Evolutionary conservation across 192 early-diverging fungal species (phyloP).

Genomic region (Cladochytrium replicatum): DNA sequence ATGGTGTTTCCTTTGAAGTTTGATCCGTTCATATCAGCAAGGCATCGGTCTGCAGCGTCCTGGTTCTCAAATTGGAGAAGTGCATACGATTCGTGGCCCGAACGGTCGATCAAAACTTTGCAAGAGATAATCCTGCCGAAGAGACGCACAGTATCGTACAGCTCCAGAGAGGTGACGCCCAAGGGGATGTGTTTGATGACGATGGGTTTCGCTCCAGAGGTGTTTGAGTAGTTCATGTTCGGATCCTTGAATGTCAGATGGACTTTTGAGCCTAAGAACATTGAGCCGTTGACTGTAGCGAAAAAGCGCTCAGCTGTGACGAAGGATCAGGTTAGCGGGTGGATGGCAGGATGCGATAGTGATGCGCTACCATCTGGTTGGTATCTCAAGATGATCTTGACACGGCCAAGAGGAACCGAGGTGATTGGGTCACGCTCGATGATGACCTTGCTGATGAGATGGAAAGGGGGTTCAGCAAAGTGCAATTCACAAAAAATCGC

Average conservation of each 20-base stretch:
- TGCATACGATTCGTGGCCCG: slow-evolving; percentile 32
- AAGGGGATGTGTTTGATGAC: slow-evolving; percentile 38
- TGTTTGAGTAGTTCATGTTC: slow-evolving; percentile 42
- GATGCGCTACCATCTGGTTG: slow-evolving; percentile 23
- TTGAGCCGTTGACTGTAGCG: slow-evolving; percentile 38
- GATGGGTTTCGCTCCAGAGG: slow-evolving; percentile 37
- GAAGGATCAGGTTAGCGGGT: too few species aligned
- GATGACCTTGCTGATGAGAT: slow-evolving; percentile 34
- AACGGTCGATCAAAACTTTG: slow-evolving; percentile 42
- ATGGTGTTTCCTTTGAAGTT: slow-evolving; percentile 19
- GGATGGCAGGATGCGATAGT: background rate
- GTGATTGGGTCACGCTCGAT: slow-evolving; percentile 29
- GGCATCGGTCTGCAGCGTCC: slow-evolving; percentile 29
- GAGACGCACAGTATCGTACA: slow-evolving; percentile 29
- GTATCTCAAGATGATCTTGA: slow-evolving; percentile 34
- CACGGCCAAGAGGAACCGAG: slow-evolving; percentile 18
- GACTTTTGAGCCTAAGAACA: slow-evolving; percentile 40
- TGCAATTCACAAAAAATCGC: too few species aligned
- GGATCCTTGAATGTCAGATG: slow-evolving; percentile 38
- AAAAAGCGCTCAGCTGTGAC: slow-evolving; percentile 37
- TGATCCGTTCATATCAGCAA: slow-evolving; percentile 31
- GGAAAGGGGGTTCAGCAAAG: too few species aligned
- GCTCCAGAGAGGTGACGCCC: slow-evolving; percentile 29
- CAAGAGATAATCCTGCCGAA: slow-evolving; percentile 42
- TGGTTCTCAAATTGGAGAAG: slow-evolving; percentile 44